These are phyloP conservation scores for Diaporthe caulivora DNA, from an alignment of 2,329 filamentous ascomycete genomes.

Conservation along the genomic window DNA sequence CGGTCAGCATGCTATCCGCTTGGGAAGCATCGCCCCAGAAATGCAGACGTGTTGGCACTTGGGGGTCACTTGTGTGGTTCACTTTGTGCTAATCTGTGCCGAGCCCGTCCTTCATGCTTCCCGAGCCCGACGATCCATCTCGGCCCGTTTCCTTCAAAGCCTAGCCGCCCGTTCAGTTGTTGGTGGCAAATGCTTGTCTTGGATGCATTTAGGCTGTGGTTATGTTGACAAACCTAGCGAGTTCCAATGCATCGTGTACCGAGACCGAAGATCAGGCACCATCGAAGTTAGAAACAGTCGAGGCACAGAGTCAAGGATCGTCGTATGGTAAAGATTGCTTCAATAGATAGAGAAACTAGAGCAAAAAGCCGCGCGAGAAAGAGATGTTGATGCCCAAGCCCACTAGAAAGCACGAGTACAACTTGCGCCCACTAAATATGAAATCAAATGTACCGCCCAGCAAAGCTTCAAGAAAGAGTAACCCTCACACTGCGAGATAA, in stretches of 20 bases:
- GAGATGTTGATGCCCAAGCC: neutral
- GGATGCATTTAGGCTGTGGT: conserved; percentile 10
- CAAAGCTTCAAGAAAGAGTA: neutral
- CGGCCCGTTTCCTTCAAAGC: conserved; percentile 25
- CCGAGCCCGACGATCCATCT: neutral
- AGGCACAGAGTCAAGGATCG: too few species aligned
- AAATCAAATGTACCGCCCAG: conserved; percentile 3
- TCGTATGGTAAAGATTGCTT: neutral
- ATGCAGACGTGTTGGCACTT: too few species aligned
- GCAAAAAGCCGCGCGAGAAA: too few species aligned
- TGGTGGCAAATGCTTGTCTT: neutral
- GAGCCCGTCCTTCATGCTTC: neutral
- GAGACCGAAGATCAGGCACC: too few species aligned
- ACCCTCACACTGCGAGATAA: neutral
- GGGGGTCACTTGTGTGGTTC: neutral
- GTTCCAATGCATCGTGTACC: neutral
- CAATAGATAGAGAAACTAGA: neutral
- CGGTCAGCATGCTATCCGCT: neutral
- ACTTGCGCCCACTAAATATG: neutral
- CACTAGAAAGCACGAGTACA: neutral
- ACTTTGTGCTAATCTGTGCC: neutral
- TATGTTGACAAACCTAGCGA: neutral
- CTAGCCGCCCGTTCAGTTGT: neutral
- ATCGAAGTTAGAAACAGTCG: neutral
- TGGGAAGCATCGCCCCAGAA: neutral